Evolutionary conservation across 176 grass and related monocot species (phyloP), one percentile per base, ranked within the genome.

Genomic region (Poa annua): DNA sequence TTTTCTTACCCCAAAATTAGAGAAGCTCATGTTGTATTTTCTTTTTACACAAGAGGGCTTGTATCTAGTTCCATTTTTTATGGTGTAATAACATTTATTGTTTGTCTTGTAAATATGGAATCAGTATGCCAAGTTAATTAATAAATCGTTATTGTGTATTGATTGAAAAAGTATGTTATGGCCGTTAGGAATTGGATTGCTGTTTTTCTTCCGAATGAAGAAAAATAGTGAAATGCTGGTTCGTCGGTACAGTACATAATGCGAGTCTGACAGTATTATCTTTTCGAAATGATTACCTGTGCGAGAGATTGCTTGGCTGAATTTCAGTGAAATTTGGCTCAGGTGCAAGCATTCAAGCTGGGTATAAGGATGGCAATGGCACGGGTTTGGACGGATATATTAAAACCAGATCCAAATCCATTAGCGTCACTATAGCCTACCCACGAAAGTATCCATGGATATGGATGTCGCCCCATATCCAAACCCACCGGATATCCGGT

Each of bases 21-120:
- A 24, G 70, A 55, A 10, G 44, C 71, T 85, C 80, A 53, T 77
- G 72, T 76, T 85, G 83, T 89, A 81, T 65, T 81, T 16, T 81
- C 11, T 77, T 14, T 63, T 81, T 73, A 65, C 55, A 79, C 45
- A 55, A 63, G 14, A 74, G 66, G 57, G 2, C 55, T n/a, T 74
- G 67, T 66, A 80, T 74, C 19, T 83, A 22, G 39, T 83, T 81
- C 47, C 14, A 8, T 26, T 47, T 61, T 61, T 5, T 21, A 10
- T 24, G 19, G 48, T 81, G 71, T 74, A 71, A 34, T 73, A 69
- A 35, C 14, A 24, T 24, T 71, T 52, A 11, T 51, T 60, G 17
- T 32, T 10, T 80, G 25, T 75, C 8, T 51, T 86, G 83, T 89
- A 73, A 82, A 83, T 82, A 74, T 78, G 50, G 54, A 77, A 52